Percentiles rank a stretch among this genome's conserved stretches.
These are phyloP conservation scores for Sarcomyxa edulis DNA, from an alignment of 768 basidiomycete species.

Conservation along the genomic window DNA sequence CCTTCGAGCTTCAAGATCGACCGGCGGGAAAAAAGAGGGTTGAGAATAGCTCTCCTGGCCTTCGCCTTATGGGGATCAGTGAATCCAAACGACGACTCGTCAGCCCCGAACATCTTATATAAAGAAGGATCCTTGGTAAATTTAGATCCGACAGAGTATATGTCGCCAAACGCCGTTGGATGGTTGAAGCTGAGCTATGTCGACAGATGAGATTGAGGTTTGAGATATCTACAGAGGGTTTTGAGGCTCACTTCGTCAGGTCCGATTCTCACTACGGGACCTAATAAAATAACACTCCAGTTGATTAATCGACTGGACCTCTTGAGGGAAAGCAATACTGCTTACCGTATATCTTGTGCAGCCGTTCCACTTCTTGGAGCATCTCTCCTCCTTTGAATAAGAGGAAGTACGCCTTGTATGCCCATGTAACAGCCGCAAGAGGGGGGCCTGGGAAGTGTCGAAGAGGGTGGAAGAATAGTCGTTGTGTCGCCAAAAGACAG, in stretches of 20 bases:
- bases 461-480: constrained; percentile 24
- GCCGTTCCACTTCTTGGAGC: constrained; percentile 19
- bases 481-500: too few species aligned
- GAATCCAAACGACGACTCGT: constrained; percentile 30
- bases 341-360: constrained; percentile 36
- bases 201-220: neutral
- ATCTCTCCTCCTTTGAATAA: constrained; percentile 17
- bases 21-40: constrained; percentile 32
- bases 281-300: too few species aligned
- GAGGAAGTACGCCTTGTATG: constrained; percentile 23
- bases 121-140: constrained; percentile 29
- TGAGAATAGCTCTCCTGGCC: constrained; percentile 26
- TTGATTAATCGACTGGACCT: too few species aligned
- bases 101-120: constrained; percentile 31
- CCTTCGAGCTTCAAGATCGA: constrained; percentile 31
- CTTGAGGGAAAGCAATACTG: too few species aligned
- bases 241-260: constrained; percentile 29
- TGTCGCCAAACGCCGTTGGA: constrained; percentile 33
- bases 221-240: neutral
- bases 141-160: constrained; percentile 32
- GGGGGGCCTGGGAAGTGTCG: constrained; percentile 22
- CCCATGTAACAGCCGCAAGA: constrained; percentile 19
- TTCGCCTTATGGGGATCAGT: constrained; percentile 26
- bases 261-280: constrained; percentile 30
- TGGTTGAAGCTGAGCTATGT: constrained; percentile 38